phyloP scores from a whole-genome alignment of 352 stramenopile genomes.

The Phytophthora ohioensis region DNA sequence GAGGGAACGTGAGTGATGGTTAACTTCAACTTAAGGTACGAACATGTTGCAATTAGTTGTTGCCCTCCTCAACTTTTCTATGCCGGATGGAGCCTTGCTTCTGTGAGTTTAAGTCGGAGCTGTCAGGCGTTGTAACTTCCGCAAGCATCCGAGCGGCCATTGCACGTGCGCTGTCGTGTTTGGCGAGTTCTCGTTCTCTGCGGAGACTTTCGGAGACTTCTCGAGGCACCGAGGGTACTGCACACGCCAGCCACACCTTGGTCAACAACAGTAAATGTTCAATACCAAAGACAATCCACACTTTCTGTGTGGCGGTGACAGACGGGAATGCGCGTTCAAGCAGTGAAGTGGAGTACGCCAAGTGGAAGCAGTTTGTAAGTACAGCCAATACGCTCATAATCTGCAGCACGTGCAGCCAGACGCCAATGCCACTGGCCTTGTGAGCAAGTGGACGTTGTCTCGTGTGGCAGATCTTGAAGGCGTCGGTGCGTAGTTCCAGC shows the following conservation, averaged over 20 bases:
- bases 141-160: conserved; percentile 50
- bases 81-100: conserved; percentile 11
- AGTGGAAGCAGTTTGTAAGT: conserved; percentile 96
- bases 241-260: conserved; percentile 71
- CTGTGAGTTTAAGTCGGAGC: conserved; percentile 8
- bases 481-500: conserved; percentile 93
- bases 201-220: conserved; percentile 61
- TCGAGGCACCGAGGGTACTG: conserved; percentile 63
- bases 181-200: conserved; percentile 67
- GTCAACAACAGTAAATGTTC: conserved; percentile 74
- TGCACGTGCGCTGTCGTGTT: conserved; percentile 72
- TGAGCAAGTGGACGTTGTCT: conserved; percentile 91
- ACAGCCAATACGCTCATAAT: conserved; percentile 96
- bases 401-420: conserved; percentile 93
- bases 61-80: conserved; percentile 4
- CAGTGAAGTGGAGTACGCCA: conserved; percentile 87
- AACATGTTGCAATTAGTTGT: neutral
- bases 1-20: conserved; percentile 14
- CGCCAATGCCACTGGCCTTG: conserved; percentile 93
- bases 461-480: conserved; percentile 95
- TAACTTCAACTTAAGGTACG: conserved; percentile 22
- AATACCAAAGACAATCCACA: conserved; percentile 84
- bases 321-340: conserved; percentile 57
- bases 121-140: conserved; percentile 3
- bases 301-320: conserved; percentile 54